Base-by-base conservation (phyloP, 192 early-diverging fungal genomes). In the Phycomyces nitens region DNA sequence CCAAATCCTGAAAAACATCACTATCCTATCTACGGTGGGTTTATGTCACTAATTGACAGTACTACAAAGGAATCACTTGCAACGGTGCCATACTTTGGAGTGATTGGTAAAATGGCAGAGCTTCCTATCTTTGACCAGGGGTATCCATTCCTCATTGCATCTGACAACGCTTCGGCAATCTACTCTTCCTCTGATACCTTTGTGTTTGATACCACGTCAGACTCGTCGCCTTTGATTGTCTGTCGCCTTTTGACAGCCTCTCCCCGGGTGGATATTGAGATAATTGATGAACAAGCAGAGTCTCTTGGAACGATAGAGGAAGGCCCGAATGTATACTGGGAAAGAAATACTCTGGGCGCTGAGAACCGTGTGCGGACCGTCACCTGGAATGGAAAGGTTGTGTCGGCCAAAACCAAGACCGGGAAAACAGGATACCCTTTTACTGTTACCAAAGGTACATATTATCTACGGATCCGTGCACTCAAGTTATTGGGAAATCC, bases 61-160 rank as follows among this genome's bases (percentile, higher is more conserved):
- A 24, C 2, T 2, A 44, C 39, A 11, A 21, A 16, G 16, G 47
- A 57, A 2, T 60, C 60, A 24, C 47, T 69, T 3, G 66, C 69
- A 34, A 66, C 66, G 22, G 68, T 81, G 20, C 79, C 79, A n/a
- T 81, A 81, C 71, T 71, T 71, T 60, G 79, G 79, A 44, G 56
- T 81, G 5, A 60, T 76, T 38, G 79, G 76, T 12, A 65, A 68
- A 41, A 71, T 79, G 56, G 38, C 57, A 50, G 69, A 79, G 20
- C 65, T 81, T 15, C 79, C 79, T 20, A 68, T 81, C 5, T 73
- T 75, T 50, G 79, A 81, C 26, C 16, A 40, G 9, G 60, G 43
- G 18, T 62, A 40, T 51, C 54, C 59, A 26, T 62, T 27, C 42
- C 9, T 66, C 0, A 43, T 55, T 15, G 16, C 29, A 9, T 18